Evolutionary conservation across 1,284 basidiomycete species (phyloP).

Genomic region (Marasmius oreades): DNA sequence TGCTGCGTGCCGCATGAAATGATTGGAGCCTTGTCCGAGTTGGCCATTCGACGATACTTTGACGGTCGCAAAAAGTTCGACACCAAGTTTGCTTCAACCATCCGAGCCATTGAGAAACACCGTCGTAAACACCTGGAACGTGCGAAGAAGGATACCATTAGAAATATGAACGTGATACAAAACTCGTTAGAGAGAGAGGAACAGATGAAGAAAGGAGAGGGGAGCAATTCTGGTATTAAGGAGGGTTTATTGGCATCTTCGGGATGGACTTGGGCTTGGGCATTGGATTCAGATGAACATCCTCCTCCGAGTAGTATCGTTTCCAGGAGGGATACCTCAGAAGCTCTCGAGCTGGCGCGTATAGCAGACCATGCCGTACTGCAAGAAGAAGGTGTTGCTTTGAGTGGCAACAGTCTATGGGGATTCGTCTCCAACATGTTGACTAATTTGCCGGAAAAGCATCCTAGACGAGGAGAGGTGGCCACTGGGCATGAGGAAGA

Average conservation of each 20-base stretch:
- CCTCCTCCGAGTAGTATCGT: conserved; percentile 83
- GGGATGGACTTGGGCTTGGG: conserved; percentile 74
- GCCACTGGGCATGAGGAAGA: neutral
- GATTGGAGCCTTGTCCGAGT: conserved; percentile 70
- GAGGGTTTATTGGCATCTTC: conserved; percentile 44
- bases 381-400: conserved; percentile 46
- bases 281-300: conserved; percentile 65
- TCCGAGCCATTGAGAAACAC: conserved; percentile 55
- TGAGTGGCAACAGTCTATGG: conserved; percentile 73
- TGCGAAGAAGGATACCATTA: conserved; percentile 54
- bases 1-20: conserved; percentile 61
- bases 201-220: conserved; percentile 24
- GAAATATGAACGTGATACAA: conserved; percentile 45
- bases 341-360: conserved; percentile 65
- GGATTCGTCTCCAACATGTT: conserved; percentile 58
- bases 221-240: conserved; percentile 27
- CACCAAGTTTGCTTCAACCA: conserved; percentile 55
- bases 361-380: conserved; percentile 65
- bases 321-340: conserved; percentile 70
- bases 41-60: conserved; percentile 59
- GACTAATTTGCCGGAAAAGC: conserved; percentile 24
- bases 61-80: conserved; percentile 55
- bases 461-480: neutral
- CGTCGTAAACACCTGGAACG: conserved; percentile 57
- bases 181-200: conserved; percentile 19